A percentile compares a stretch with the other conserved stretches of the same genome.
These are phyloP conservation scores for Mrakia frigida DNA, from an alignment of 768 basidiomycete species.

Conservation along the genomic window DNA sequence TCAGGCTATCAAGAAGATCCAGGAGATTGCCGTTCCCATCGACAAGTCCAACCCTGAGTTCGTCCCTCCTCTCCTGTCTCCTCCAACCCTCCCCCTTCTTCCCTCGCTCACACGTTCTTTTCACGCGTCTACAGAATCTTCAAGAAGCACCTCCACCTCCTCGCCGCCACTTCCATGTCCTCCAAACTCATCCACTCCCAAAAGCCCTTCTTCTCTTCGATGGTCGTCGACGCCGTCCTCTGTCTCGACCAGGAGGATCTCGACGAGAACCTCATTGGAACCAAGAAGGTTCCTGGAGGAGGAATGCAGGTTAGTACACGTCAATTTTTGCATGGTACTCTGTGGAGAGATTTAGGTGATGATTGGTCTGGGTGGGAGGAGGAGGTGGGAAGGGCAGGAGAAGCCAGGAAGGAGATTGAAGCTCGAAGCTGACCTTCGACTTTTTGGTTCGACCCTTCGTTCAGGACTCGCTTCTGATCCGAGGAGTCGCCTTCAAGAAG, in stretches of 20 bases:
- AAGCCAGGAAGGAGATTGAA: not conserved
- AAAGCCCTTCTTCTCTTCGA: constrained; percentile 96
- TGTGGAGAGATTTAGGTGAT: not conserved
- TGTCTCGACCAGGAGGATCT: constrained; percentile 88
- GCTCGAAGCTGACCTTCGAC: not conserved
- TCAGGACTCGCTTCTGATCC: constrained; percentile 73
- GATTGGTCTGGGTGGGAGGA: not conserved
- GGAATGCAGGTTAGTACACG: constrained; percentile 63
- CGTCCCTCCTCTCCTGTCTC: constrained; percentile 39
- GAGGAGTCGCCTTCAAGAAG: constrained; percentile 97
- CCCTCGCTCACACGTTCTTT: too few relatives aligned
- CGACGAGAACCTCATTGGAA: constrained; percentile 88
- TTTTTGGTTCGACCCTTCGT: not conserved
- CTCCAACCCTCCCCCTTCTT: not conserved
- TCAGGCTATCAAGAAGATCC: constrained; percentile 78
- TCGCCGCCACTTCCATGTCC: constrained; percentile 99
- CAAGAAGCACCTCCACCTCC: constrained; percentile 88
- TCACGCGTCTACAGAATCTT: constrained; percentile 60
- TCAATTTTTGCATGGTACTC: too few relatives aligned
- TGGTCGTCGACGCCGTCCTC: constrained; percentile 96
- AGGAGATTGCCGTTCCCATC: constrained; percentile 80
- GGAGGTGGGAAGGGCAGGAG: too few relatives aligned
- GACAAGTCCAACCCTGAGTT: constrained; percentile 88
- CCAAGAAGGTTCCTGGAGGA: constrained; percentile 92
- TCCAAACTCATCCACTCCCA: constrained; percentile 98